A percentile compares a stretch with the other conserved stretches of the same genome.
Evolutionary conservation across 2,329 filamentous ascomycete species (phyloP).

Genomic region (Escovopsis sp.): DNA sequence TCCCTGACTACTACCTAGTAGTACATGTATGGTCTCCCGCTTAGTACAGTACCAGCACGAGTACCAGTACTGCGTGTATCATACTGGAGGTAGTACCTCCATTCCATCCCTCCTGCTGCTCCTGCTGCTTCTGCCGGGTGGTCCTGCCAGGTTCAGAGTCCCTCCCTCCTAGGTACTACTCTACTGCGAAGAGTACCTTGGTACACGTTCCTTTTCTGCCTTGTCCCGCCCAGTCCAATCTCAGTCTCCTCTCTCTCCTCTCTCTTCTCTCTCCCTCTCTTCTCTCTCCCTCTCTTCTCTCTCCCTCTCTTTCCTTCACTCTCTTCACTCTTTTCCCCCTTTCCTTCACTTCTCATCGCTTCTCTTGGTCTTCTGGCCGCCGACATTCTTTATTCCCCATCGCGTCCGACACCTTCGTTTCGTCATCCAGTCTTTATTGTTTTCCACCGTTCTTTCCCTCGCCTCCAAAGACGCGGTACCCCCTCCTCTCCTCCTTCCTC

Average conservation of each 20-base stretch:
- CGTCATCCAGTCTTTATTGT: background rate
- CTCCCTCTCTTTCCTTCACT: background rate
- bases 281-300: background rate
- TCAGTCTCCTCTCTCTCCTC: constrained; percentile 10
- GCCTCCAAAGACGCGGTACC: background rate
- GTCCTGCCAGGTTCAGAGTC: too few species aligned
- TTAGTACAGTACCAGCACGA: too few species aligned
- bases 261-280: background rate
- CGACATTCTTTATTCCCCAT: background rate
- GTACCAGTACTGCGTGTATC: too few species aligned
- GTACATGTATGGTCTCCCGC: too few species aligned
- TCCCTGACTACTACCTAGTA: too few species aligned
- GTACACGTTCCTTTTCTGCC: too few species aligned
- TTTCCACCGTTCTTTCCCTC: background rate
- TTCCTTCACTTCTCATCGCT: background rate
- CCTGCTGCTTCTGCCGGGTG: too few species aligned
- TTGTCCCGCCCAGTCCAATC: too few species aligned
- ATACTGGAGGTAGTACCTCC: too few species aligned
- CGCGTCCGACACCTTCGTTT: background rate
- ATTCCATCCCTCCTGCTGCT: too few species aligned
- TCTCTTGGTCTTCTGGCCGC: background rate
- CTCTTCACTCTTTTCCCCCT: background rate
- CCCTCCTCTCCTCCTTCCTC: background rate
- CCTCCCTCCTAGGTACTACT: too few species aligned
- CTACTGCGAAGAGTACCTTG: too few species aligned